A percentile compares a stretch with the other conserved stretches of the same genome.
phyloP scores from a whole-genome alignment of 2,329 filamentous ascomycete species.

The Lecanicillium sp. region DNA sequence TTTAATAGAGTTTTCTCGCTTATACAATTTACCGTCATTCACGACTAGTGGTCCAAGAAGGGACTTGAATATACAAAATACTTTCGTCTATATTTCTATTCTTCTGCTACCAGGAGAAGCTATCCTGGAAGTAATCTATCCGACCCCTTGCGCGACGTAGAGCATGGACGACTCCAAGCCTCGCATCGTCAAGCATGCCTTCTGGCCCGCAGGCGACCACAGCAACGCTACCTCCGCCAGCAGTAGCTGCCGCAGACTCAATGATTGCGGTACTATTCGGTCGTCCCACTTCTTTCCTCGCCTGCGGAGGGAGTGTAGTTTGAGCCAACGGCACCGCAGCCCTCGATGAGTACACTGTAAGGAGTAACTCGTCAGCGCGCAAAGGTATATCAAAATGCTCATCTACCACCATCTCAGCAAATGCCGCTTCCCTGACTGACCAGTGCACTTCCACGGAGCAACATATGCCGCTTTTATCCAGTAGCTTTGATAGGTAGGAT shows the following conservation, averaged over 20 bases:
- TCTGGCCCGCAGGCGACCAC: slow-evolving; percentile 37
- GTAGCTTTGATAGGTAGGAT: slow-evolving; percentile 26
- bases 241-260: slow-evolving; percentile 14
- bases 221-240: slow-evolving; percentile 23
- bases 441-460: slow-evolving; percentile 27
- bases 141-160: slow-evolving; percentile 17
- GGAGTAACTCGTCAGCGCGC: too few relatives aligned
- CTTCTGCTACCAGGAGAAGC: slow-evolving; percentile 29
- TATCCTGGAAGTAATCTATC: slow-evolving; percentile 36
- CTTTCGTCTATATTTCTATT: too few relatives aligned
- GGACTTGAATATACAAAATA: too few relatives aligned
- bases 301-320: too few relatives aligned
- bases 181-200: slow-evolving; percentile 35
- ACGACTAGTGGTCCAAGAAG: too few relatives aligned
- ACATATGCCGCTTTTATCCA: background rate
- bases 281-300: slow-evolving; percentile 13
- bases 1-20: too few relatives aligned
- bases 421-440: slow-evolving; percentile 32
- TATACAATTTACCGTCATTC: too few relatives aligned
- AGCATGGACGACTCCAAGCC: slow-evolving; percentile 25
- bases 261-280: slow-evolving; percentile 27
- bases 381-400: slow-evolving; percentile 25
- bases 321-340: too few relatives aligned
- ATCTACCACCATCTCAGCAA: slow-evolving; percentile 26
- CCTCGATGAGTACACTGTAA: too few relatives aligned